Evolutionary conservation across 352 stramenopile genomes (phyloP).

Genomic region (Phytopythium chamaehyphon): DNA sequence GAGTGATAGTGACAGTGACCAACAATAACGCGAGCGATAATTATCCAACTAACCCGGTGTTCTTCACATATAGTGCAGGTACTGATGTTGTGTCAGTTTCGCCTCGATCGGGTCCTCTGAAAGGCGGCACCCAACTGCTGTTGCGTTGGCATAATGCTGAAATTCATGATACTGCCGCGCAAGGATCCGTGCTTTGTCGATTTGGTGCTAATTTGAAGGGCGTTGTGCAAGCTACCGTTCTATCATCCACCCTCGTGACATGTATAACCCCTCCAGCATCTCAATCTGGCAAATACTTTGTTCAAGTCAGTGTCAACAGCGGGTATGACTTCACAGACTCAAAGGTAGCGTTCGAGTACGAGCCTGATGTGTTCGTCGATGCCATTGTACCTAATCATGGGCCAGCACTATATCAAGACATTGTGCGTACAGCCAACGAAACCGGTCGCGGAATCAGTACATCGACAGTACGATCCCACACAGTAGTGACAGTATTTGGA

Average conservation of each 20-base stretch:
- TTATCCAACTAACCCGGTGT: constrained; percentile 59
- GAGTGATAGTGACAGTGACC: constrained; percentile 49
- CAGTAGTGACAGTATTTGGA: constrained; percentile 59
- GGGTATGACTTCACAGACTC: constrained; percentile 43
- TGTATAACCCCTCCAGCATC: constrained; percentile 39
- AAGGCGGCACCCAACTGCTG: constrained; percentile 49
- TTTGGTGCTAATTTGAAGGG: constrained; percentile 34
- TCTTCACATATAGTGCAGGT: constrained; percentile 72
- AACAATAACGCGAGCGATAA: constrained; percentile 55
- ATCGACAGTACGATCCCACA: constrained; percentile 24
- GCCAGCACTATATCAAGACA: constrained; percentile 26
- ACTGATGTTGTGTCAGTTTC: constrained; percentile 51
- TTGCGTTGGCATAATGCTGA: constrained; percentile 61
- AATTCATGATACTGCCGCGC: constrained; percentile 17
- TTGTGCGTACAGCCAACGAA: neutral
- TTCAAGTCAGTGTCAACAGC: constrained; percentile 62
- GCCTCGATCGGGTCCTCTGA: constrained; percentile 39
- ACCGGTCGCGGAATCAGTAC: neutral
- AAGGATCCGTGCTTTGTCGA: constrained; percentile 29
- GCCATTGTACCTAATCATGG: constrained; percentile 50
- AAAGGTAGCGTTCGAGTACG: constrained; percentile 39
- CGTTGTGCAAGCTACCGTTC: constrained; percentile 15
- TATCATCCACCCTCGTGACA: constrained; percentile 33
- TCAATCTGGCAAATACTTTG: constrained; percentile 14
- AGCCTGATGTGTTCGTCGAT: constrained; percentile 35